Evolutionary conservation across 352 stramenopile genomes (phyloP), one percentile per base, ranked within the genome.

Genomic region (Globisporangium nagaii): DNA sequence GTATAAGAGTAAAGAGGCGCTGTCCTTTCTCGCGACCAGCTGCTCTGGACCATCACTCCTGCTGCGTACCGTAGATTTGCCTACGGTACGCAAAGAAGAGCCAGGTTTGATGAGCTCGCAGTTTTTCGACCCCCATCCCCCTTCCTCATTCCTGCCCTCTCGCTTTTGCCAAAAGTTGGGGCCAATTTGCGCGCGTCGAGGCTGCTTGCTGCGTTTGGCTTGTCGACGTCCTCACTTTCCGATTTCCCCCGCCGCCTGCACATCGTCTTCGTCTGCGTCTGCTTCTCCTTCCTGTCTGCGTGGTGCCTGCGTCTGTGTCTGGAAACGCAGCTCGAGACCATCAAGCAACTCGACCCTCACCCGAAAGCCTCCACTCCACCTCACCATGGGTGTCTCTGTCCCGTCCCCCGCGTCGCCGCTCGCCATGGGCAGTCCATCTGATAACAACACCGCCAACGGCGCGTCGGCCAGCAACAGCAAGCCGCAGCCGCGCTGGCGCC

Each of bases 401-500:
- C 45, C 47, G 35, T 22, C 47, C 1, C 10, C 24, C 42, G 41
- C 53, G n/a, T 59, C 53, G 24, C 41, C 40, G 12, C 41, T 59
- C 20, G 20, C 53, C 31, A 44, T 50, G 41, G 32, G 51, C 40
- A 41, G 31, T 6, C 17, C 36, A 12, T 50, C 53, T 20, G 31
- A 50, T 9, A 37, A 36, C 42, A 25, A 11, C 19, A 24, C 12
- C 8, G 2, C 7, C 13, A 13, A 10, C 2, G 12, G n/a, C 39
- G 12, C 13, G 5, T 19, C 15, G 2, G 30, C 4, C 7, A 36
- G 12, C 40, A 28, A 19, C 22, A 43, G 44, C 52, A 50, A 50
- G 28, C 53, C 37, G 15, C 64, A 72, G 50, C 60, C 82, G 3
- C 62, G 72, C 53, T 92, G 82, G 82, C 79, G 79, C 22, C 82